Conservation (phyloP, 2,329 filamentous ascomycete species). For the Ceratocystis lukuohia region DNA sequence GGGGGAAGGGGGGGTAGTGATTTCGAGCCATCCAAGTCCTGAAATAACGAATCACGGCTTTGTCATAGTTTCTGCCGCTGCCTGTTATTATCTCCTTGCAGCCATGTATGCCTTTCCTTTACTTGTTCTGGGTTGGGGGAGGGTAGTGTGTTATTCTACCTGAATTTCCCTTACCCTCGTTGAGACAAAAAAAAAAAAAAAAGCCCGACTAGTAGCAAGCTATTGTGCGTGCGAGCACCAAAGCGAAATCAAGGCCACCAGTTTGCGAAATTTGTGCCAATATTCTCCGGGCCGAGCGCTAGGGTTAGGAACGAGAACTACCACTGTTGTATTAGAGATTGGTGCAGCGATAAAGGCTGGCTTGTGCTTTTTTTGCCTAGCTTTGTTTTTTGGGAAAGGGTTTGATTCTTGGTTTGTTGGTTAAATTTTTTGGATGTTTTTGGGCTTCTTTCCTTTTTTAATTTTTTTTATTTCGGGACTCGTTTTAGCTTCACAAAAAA, state of each 20-base stretch:
- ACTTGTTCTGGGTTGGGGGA: no score
- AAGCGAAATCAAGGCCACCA: constrained; percentile 3
- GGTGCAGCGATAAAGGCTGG: not conserved
- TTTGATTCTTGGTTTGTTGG: not conserved
- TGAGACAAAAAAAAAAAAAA: not conserved
- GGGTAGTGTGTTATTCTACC: no score
- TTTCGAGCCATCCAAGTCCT: no score
- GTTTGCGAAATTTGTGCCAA: constrained; percentile 2
- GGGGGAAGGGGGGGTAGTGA: not conserved
- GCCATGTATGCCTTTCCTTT: no score
- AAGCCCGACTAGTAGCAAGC: constrained; percentile 9
- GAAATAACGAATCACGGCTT: no score
- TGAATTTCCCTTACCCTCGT: not conserved
- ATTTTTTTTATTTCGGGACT: not conserved
- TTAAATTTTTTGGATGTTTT: not conserved
- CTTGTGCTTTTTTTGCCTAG: not conserved
- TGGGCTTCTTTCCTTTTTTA: constrained; percentile 2
- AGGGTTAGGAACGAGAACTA: not conserved
- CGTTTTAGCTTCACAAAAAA: not conserved
- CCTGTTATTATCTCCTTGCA: no score
- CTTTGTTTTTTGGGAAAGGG: not conserved
- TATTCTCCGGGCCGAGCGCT: constrained; percentile 8
- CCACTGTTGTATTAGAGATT: not conserved
- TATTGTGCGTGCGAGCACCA: constrained; percentile 4
- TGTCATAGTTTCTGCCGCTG: no score